Conservation (phyloP, 2,329 filamentous ascomycete species). For the Dissoconium aciculare region DNA sequence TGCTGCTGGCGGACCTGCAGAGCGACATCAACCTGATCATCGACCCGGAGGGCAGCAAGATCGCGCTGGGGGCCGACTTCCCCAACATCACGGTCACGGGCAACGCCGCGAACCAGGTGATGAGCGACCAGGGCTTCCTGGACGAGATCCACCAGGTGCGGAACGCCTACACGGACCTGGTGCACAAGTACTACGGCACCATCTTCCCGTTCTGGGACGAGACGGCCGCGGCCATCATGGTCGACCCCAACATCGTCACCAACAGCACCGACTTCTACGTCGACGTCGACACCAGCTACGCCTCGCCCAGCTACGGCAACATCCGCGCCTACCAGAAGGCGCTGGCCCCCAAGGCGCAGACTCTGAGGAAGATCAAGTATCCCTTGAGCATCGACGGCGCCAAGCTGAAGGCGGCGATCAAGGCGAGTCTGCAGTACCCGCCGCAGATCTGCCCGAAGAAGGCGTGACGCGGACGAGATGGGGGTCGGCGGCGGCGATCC, state of each 20-base stretch:
- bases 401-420: constrained; percentile 25
- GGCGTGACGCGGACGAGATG: too few relatives aligned
- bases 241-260: constrained; percentile 26
- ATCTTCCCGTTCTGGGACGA: constrained; percentile 34
- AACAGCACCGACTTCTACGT: constrained; percentile 29
- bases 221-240: constrained; percentile 29
- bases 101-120: constrained; percentile 36
- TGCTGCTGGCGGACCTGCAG: constrained; percentile 17
- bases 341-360: constrained; percentile 23
- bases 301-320: constrained; percentile 29
- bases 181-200: constrained; percentile 27
- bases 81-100: constrained; percentile 32
- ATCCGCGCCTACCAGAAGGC: constrained; percentile 31
- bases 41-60: constrained; percentile 37
- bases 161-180: constrained; percentile 27
- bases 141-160: constrained; percentile 26
- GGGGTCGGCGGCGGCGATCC: too few relatives aligned
- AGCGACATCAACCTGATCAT: constrained; percentile 37
- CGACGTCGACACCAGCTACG: constrained; percentile 30
- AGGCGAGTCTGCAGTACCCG: constrained; percentile 23
- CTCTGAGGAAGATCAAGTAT: constrained; percentile 28
- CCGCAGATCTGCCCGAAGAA: constrained; percentile 3
- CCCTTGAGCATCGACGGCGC: constrained; percentile 26
- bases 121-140: constrained; percentile 26
- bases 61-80: constrained; percentile 34